phyloP scores from a whole-genome alignment of 129 eudicot genomes.

The Heracleum sosnowskyi region DNA sequence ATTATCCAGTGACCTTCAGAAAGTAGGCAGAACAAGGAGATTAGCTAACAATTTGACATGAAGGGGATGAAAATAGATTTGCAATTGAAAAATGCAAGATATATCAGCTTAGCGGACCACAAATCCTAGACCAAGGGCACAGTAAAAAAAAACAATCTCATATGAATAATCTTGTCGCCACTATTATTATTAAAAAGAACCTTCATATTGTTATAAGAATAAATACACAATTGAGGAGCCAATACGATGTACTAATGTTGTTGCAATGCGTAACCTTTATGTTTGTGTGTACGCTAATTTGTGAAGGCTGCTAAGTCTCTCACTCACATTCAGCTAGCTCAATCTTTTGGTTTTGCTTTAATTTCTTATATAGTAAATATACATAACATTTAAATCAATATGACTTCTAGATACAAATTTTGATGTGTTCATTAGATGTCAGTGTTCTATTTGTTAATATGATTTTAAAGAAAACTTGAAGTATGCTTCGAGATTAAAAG shows the following conservation, averaged over 20 bases:
- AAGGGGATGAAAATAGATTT: not conserved
- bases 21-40: conserved; percentile 1
- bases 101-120: not conserved
- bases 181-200: not conserved
- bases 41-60: not conserved
- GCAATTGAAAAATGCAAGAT: not conserved
- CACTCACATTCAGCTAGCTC: not conserved
- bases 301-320: not conserved
- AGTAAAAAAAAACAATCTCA: not conserved
- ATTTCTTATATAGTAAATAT: too few species aligned
- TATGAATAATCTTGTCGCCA: not conserved
- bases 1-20: conserved; percentile 87
- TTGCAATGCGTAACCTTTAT: conserved; percentile 33
- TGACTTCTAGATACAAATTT: not conserved
- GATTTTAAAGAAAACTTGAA: not conserved
- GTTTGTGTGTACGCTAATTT: not conserved
- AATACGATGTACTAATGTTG: not conserved
- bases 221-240: not conserved
- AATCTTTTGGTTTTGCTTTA: not conserved
- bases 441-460: too few species aligned
- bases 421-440: not conserved
- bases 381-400: not conserved
- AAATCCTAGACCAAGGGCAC: not conserved
- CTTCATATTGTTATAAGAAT: not conserved
- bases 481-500: not conserved